Percentiles rank a stretch among this genome's conserved stretches.
These are phyloP conservation scores for Glebionis coronaria DNA, from an alignment of 129 eudicot genomes.

Conservation along the genomic window DNA sequence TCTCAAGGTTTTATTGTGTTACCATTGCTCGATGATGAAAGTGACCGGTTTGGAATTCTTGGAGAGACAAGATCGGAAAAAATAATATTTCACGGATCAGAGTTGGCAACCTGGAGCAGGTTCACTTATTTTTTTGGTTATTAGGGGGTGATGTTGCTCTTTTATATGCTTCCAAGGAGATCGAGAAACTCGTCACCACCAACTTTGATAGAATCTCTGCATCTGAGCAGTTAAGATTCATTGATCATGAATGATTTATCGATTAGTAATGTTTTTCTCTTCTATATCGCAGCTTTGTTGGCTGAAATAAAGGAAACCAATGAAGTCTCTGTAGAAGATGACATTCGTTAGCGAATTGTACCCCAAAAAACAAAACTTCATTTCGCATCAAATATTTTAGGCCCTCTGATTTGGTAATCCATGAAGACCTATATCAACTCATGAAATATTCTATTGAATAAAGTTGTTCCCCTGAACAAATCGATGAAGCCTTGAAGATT, in stretches of 20 bases:
- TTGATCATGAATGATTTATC: background rate
- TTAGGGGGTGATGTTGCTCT: no score
- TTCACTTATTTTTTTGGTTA: no score
- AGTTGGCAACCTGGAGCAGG: no score
- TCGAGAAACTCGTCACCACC: no score
- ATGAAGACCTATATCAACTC: conserved; percentile 82
- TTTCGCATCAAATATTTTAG: conserved; percentile 73
- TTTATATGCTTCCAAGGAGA: no score
- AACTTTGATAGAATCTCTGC: no score
- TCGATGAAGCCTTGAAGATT: conserved; percentile 68
- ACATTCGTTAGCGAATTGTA: conserved; percentile 59
- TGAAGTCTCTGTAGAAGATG: conserved; percentile 60
- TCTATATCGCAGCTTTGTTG: conserved; percentile 55
- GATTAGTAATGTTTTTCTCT: conserved; percentile 9
- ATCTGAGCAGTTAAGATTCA: background rate
- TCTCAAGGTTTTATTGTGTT: no score
- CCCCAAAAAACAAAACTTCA: conserved; percentile 48
- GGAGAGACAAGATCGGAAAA: no score
- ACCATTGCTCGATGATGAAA: no score
- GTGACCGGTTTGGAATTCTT: no score
- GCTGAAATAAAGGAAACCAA: conserved; percentile 87
- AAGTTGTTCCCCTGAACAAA: conserved; percentile 67
- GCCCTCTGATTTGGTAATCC: conserved; percentile 66
- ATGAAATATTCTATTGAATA: conserved; percentile 73
- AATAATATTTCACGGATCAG: no score